Evolutionary conservation across 2,329 filamentous ascomycete genomes (phyloP), one percentile per base, ranked within the genome.

Genomic region (Capronia epimyces): DNA sequence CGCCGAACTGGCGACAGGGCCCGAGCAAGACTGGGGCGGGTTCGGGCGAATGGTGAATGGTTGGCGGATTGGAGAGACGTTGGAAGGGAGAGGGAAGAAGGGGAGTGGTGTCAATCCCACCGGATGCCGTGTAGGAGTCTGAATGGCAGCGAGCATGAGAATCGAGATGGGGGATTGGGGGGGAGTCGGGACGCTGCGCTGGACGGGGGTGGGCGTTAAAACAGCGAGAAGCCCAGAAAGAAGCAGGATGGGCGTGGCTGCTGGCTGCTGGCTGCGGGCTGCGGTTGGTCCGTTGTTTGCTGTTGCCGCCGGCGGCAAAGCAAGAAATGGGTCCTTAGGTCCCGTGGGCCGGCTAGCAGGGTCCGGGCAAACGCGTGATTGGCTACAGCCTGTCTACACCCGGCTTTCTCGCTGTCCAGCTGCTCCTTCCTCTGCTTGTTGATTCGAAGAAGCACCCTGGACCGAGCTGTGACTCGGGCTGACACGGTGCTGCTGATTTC

Each of bases 221-320:
- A 41, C 53, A 47, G 56, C 52, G 40, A 48, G 48, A 46, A 12
- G 12, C 12, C 10, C 3, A 13, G n/a, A n/a, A n/a, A n/a, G n/a
- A n/a, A n/a, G n/a, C n/a, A n/a, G n/a, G n/a, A n/a, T n/a, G 39
- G 15, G 22, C 18, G 20, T 10, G 39, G 10, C 21, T 15, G 5
- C 39, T 18, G 39, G 21, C 49, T 32, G 41, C 31, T 44, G 20
- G 5, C 39, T 18, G 39, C 9, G 41, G 24, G 41, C 31, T 44
- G 20, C 31, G 8, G 20, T 39, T 36, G n/a, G 42, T 21, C 21
- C 39, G 34, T 46, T 40, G 24, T 46, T 48, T 46, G 10, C 31
- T 50, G 29, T 56, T 56, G 53, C 51, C 50, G 53, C 53, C 50
- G 41, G 53, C 50, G 50, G 56, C 53, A 56, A 53, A 52, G 16